Base-by-base conservation (phyloP, 495 filamentous ascomycete genomes). In the Rhypophila decipiens region DNA sequence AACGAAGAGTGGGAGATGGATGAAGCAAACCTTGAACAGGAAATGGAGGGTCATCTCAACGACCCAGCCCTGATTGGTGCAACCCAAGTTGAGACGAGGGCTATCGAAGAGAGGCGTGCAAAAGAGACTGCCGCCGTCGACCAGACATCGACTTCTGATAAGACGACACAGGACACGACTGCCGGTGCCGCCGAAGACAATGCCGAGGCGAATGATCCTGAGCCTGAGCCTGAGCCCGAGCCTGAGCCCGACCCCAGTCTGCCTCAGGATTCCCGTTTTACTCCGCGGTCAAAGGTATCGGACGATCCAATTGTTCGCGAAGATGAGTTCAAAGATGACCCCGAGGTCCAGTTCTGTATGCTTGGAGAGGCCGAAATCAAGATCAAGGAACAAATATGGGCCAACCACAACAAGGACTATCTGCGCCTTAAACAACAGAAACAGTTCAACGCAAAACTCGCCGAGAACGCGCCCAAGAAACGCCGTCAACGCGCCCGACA, bases 331-430 rank as follows among this genome's bases (percentile, higher is more conserved):
- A 85, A 79, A 3, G 79, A 95, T 53, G 87, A 91, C 52, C 85
- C 85, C 0, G 93, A 98, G 64, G 86, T 97, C 19, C 60, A 68
- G 44, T 79, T 83, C 52, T 95, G 88, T 64, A 61, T 85, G 34
- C 76, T 96, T n/a, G 70, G 72, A 0, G 73, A 78, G 5, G 71
- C 71, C 2, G 91, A 97, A 64, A 72, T 80, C 2, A 73, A 74
- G 4, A 73, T 90, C 52, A 96, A 95, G 59, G 88, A 95, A 62
- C 73, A 75, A 37, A 87, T 97, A 44, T 98, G 93, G 93, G 77
- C 89, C n/a, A 86, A 90, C 49, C 80, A 87, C 53, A 96, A 97
- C 65, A 85, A 88, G 57, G 87, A 91, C 44, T 98, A 87, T 67
- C 73, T 98, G 31, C 85, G 90, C 4, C 75, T 79, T 19, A 79